A percentile compares a stretch with the other conserved stretches of the same genome.
phyloP scores from a whole-genome alignment of 2,329 filamentous ascomycete species.

The Beauveria sp. region DNA sequence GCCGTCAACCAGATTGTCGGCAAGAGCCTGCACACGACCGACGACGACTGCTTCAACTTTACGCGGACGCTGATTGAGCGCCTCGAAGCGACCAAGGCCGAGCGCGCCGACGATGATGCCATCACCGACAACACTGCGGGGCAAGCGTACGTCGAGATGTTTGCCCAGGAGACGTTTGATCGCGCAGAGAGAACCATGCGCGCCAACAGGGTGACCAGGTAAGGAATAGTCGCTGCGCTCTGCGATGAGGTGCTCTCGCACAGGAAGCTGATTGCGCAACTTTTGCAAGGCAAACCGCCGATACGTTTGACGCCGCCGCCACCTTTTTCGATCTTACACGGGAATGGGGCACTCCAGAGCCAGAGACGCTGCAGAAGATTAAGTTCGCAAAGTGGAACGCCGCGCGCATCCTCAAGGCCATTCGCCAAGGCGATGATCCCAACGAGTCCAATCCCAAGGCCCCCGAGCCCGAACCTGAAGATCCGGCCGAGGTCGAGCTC shows the following conservation, averaged over 20 bases:
- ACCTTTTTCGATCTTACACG: conserved; percentile 85
- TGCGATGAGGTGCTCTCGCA: neutral
- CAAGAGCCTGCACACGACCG: conserved; percentile 67
- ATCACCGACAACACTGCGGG: conserved; percentile 79
- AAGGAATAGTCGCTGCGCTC: conserved; percentile 9
- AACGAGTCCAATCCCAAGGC: conserved; percentile 79
- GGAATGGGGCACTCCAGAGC: conserved; percentile 71
- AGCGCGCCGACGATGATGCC: conserved; percentile 71
- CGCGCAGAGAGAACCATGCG: conserved; percentile 76
- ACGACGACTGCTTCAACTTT: conserved; percentile 72
- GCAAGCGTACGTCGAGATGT: conserved; percentile 89
- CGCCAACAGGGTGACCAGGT: conserved; percentile 78
- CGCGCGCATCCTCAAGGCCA: conserved; percentile 78
- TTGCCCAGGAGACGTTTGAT: conserved; percentile 80
- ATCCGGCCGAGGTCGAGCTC: conserved; percentile 28
- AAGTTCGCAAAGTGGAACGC: conserved; percentile 98
- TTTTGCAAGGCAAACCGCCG: conserved; percentile 67
- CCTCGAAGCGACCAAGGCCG: conserved; percentile 56
- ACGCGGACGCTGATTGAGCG: conserved; percentile 84
- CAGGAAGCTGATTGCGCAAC: neutral
- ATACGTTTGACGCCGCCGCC: conserved; percentile 85
- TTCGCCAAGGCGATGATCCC: conserved; percentile 85
- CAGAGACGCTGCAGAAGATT: conserved; percentile 75
- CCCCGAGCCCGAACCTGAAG: conserved; percentile 30
- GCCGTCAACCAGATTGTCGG: conserved; percentile 86